Percentiles rank a stretch among this genome's conserved stretches.
phyloP scores from a whole-genome alignment of 192 early-diverging fungal genomes.

The Pilobolus umbonatus region DNA sequence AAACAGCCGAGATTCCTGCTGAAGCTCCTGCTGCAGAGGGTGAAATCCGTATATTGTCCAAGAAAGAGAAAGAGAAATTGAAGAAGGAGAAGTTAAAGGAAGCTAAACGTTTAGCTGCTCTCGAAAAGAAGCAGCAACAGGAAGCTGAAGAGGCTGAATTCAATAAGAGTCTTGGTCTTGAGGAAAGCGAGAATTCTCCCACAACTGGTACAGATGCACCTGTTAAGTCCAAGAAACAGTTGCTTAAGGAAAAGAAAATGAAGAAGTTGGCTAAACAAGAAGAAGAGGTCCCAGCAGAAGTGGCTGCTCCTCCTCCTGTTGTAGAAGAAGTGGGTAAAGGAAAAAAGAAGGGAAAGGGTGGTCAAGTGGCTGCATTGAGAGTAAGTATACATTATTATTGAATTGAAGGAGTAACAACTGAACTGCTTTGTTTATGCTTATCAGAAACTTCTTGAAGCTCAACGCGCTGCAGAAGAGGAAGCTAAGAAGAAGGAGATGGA shows the following conservation, averaged over 20 bases:
- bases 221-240: constrained; percentile 39
- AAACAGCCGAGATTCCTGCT: constrained; percentile 46
- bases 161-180: constrained; percentile 20
- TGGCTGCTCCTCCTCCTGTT: constrained; percentile 16
- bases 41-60: constrained; percentile 62
- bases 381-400: constrained; percentile 22
- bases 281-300: constrained; percentile 24
- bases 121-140: constrained; percentile 42
- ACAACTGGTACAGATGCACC: constrained; percentile 14
- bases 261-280: constrained; percentile 46
- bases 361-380: constrained; percentile 48
- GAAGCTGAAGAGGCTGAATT: constrained; percentile 34
- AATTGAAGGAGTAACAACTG: constrained; percentile 8
- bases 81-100: constrained; percentile 74
- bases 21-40: constrained; percentile 34
- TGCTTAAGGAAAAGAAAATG: constrained; percentile 56
- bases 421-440: constrained; percentile 31
- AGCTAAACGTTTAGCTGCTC: constrained; percentile 41
- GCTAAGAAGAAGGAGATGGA: constrained; percentile 59
- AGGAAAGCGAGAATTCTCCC: constrained; percentile 34
- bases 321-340: constrained; percentile 32
- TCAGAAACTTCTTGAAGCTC: constrained; percentile 70
- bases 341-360: constrained; percentile 55
- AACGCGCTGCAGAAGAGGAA: constrained; percentile 77
- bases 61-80: constrained; percentile 85